These are phyloP conservation scores for Sporothrix luriei DNA, from an alignment of 2,329 filamentous ascomycete genomes.

Conservation along the genomic window DNA sequence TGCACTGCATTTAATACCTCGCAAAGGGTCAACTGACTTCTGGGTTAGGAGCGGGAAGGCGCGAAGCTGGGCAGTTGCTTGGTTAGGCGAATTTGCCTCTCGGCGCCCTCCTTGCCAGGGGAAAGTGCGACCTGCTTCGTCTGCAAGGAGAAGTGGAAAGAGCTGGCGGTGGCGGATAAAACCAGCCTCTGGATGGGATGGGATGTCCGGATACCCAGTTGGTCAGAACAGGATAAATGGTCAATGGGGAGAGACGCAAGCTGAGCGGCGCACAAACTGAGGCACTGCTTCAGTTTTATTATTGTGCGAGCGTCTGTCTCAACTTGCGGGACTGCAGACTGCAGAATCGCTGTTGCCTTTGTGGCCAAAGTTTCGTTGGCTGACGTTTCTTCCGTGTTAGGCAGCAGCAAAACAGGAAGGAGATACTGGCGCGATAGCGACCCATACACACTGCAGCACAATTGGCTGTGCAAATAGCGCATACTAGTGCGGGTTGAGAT, in stretches of 20 bases:
- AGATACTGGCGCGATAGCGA: background rate
- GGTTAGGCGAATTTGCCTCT: constrained; percentile 19
- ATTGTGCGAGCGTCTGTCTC: too few species aligned
- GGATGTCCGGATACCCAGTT: background rate
- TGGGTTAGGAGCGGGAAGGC: constrained; percentile 20
- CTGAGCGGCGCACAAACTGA: constrained; percentile 3
- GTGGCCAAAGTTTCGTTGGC: constrained; percentile 26
- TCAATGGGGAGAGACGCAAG: background rate
- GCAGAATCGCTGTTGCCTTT: constrained; percentile 8
- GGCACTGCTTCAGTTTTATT: background rate
- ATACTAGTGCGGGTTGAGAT: too few species aligned
- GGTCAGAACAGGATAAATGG: background rate
- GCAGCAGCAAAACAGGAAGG: constrained; percentile 27
- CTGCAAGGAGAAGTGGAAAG: background rate
- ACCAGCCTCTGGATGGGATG: background rate
- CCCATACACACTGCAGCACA: background rate
- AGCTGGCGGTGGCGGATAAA: background rate
- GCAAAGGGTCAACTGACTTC: too few species aligned
- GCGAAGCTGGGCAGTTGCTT: constrained; percentile 25
- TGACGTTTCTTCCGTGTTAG: constrained; percentile 25
- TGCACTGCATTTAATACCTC: background rate
- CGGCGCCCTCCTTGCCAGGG: constrained; percentile 17
- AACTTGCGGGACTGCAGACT: background rate
- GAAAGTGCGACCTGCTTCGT: constrained; percentile 5
- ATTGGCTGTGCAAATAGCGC: constrained; percentile 10